Conservation (phyloP, 345 rosid species). For the Aurinia saxatilis region DNA sequence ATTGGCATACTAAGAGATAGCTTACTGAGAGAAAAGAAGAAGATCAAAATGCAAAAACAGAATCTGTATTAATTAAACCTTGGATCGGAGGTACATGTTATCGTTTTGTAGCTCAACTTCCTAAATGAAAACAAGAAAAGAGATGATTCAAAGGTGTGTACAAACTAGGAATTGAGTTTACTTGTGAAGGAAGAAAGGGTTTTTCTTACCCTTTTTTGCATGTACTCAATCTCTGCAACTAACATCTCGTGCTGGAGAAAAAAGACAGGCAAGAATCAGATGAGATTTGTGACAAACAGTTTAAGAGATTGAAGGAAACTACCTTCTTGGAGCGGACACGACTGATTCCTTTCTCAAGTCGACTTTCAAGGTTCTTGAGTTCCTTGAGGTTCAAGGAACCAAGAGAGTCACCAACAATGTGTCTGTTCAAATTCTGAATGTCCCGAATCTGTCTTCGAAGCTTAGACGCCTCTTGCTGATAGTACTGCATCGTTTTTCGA, state of each 20-base stretch:
- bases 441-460: slow-evolving; percentile 68
- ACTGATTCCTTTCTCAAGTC: slow-evolving; percentile 77
- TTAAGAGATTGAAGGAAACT: neutral
- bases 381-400: slow-evolving; percentile 55
- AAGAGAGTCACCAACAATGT: slow-evolving; percentile 78
- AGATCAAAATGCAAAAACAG: neutral
- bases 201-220: slow-evolving; percentile 80
- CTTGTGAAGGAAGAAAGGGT: slow-evolving; percentile 6
- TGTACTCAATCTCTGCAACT: slow-evolving; percentile 79
- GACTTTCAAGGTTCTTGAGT: slow-evolving; percentile 66
- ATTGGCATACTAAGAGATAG: neutral
- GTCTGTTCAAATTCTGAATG: slow-evolving; percentile 68
- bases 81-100: slow-evolving; percentile 62
- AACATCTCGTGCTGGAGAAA: slow-evolving; percentile 63
- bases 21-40: too few species aligned
- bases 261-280: slow-evolving; percentile 8
- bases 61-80: slow-evolving; percentile 33
- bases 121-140: slow-evolving; percentile 29
- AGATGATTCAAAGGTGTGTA: neutral
- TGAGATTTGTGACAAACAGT: neutral
- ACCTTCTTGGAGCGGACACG: slow-evolving; percentile 92
- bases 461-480: slow-evolving; percentile 87
- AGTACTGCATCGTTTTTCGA: slow-evolving; percentile 36
- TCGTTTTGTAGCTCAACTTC: slow-evolving; percentile 82
- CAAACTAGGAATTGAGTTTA: neutral